Percentiles rank a stretch among this genome's conserved stretches.
Evolutionary conservation across 768 basidiomycete genomes (phyloP).

Genomic region (Tulasnella calospora): DNA sequence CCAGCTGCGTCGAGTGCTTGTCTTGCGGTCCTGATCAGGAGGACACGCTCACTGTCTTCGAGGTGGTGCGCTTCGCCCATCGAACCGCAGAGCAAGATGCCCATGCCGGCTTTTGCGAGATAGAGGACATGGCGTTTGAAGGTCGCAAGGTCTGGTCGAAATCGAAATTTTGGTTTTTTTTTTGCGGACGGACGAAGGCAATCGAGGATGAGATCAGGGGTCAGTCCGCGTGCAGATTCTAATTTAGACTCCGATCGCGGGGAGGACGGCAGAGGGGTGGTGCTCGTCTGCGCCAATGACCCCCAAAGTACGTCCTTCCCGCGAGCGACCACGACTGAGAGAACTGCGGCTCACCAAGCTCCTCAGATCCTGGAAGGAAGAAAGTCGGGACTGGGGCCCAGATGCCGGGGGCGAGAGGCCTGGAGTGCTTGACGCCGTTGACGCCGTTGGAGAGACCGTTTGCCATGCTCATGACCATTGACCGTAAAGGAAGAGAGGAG

Average conservation of each 20-base stretch:
- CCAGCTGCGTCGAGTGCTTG: slow-evolving; percentile 65
- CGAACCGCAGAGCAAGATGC: slow-evolving; percentile 68
- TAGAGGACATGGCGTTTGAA: slow-evolving; percentile 64
- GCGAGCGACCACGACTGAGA: neutral
- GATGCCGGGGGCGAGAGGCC: slow-evolving; percentile 67
- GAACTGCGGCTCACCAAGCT: slow-evolving; percentile 61
- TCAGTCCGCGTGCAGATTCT: slow-evolving; percentile 1
- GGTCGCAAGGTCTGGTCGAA: slow-evolving; percentile 52
- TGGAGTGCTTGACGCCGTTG: slow-evolving; percentile 31
- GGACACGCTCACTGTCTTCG: slow-evolving; percentile 59
- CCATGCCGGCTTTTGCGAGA: slow-evolving; percentile 62
- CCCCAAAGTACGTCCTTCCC: neutral
- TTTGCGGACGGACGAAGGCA: neutral
- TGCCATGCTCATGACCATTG: neutral
- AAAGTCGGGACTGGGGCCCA: slow-evolving; percentile 85
- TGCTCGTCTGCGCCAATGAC: neutral
- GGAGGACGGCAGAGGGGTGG: neutral
- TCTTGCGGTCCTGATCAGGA: slow-evolving; percentile 61
- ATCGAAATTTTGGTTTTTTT: neutral
- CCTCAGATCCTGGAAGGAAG: slow-evolving; percentile 68
- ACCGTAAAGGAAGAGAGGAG: neutral
- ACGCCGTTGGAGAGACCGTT: slow-evolving; percentile 18
- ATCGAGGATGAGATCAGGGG: slow-evolving; percentile 1
- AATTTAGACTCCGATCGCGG: neutral
- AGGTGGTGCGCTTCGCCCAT: slow-evolving; percentile 84